Percentiles rank a stretch among this genome's conserved stretches.
phyloP scores from a whole-genome alignment of 1,284 basidiomycete genomes.

The Rhodotorula sp. region DNA sequence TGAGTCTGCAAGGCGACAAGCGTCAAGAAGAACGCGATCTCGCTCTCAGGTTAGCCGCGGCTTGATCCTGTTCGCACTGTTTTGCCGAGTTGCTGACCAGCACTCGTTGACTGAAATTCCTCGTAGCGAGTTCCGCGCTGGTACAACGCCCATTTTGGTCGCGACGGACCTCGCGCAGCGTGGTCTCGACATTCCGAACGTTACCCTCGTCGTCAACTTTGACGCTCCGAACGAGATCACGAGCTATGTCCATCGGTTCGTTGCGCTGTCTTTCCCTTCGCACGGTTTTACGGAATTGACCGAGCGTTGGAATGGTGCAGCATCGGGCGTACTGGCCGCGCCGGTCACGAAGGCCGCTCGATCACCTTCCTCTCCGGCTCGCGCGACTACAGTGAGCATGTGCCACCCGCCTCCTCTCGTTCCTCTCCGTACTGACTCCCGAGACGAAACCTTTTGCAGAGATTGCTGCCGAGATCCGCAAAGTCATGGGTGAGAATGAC shows the following conservation, averaged over 20 bases:
- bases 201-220: slow-evolving; percentile 96
- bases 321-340: slow-evolving; percentile 93
- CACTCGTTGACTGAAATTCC: no score
- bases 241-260: slow-evolving; percentile 87
- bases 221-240: slow-evolving; percentile 64
- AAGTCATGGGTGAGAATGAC: slow-evolving; percentile 3
- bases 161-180: slow-evolving; percentile 97
- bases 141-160: slow-evolving; percentile 72
- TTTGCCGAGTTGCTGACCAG: background rate
- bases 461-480: background rate
- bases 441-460: background rate
- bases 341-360: slow-evolving; percentile 88
- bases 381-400: slow-evolving; percentile 69
- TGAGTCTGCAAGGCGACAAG: slow-evolving; percentile 51
- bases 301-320: background rate
- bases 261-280: no score
- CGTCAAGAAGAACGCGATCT: slow-evolving; percentile 50
- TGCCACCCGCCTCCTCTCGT: no score
- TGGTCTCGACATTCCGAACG: slow-evolving; percentile 92
- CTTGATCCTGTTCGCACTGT: background rate
- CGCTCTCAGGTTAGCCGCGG: slow-evolving; percentile 60
- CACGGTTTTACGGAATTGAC: no score
- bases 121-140: slow-evolving; percentile 69
- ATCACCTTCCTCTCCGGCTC: slow-evolving; percentile 78
- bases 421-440: no score